Percentiles rank a stretch among this genome's conserved stretches.
Evolutionary conservation across 1,284 basidiomycete species (phyloP).

Genomic region (Bjerkandera adusta): DNA sequence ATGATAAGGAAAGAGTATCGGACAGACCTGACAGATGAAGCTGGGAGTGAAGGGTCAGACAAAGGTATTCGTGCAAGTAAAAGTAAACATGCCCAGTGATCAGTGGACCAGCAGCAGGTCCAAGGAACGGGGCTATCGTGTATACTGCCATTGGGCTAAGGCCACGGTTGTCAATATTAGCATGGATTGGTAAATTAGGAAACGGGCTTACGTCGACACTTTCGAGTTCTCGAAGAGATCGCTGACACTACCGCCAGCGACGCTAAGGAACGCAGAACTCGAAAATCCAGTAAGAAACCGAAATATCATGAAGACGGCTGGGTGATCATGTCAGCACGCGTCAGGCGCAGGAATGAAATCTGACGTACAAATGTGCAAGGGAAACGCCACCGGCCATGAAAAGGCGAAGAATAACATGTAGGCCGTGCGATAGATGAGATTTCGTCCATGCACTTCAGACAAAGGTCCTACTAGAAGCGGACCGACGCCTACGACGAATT

Average conservation of each 20-base stretch:
- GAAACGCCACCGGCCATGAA: slow-evolving; percentile 53
- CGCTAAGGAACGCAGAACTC: slow-evolving; percentile 74
- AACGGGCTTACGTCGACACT: slow-evolving; percentile 68
- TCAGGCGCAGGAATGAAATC: not conserved
- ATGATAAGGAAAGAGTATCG: not conserved
- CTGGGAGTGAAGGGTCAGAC: slow-evolving; percentile 17
- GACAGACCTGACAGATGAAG: slow-evolving; percentile 44
- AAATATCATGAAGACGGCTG: slow-evolving; percentile 61
- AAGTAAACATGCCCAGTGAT: slow-evolving; percentile 51
- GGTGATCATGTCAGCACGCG: slow-evolving; percentile 15
- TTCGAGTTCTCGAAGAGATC: slow-evolving; percentile 67
- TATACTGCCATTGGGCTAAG: slow-evolving; percentile 77
- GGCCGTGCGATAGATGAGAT: slow-evolving; percentile 36
- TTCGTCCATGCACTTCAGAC: slow-evolving; percentile 53
- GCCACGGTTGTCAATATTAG: not conserved
- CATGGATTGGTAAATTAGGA: not conserved
- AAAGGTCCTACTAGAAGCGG: slow-evolving; percentile 51
- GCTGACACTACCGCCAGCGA: slow-evolving; percentile 79
- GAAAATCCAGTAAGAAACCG: slow-evolving; percentile 71
- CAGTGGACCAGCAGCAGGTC: slow-evolving; percentile 66
- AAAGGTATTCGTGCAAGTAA: not conserved
- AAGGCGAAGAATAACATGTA: slow-evolving; percentile 40
- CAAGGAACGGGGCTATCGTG: slow-evolving; percentile 69
- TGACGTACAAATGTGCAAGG: slow-evolving; percentile 39
- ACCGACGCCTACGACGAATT: slow-evolving; percentile 33